Evolutionary conservation across 1,284 basidiomycete species (phyloP), one percentile per base, ranked within the genome.

Genomic region (Malassezia yamatoensis): DNA sequence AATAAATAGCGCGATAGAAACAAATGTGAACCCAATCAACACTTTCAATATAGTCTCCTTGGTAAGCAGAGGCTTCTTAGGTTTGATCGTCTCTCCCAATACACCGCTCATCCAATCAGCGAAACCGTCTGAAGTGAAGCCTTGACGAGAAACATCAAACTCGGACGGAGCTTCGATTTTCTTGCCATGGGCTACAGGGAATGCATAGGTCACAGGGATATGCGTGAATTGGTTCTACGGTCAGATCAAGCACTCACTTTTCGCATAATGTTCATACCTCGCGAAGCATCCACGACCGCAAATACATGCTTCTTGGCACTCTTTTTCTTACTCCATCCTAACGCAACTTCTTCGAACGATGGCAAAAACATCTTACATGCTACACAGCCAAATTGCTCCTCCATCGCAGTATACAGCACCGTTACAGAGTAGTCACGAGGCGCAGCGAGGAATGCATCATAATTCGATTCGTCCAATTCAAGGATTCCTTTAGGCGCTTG

Each of bases 81-180:
- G 48, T 38, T 38, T 54, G 37, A 71, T 42, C 13, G 55, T 53
- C 20, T 52, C 54, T 35, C 64, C 63, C 24, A 73, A 37, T 4
- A 40, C 16, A 11, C n/a, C 32, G 15, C 35, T 20, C 21, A 58
- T 39, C 12, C 12, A 42, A 5, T 52, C 46, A 2, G 55, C 45
- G 16, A 58, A 42, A 20, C 35, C 35, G n/a, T 58, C 55, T 16
- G 50, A 11, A 11, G 11, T n/a, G 24, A 47, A 49, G 11, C 55
- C 55, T 4, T 52, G 38, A 5, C 45, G 13, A 6, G 45, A 2
- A 15, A 41, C 43, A 42, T 57, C 54, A 36, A 41, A 57, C 8
- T 52, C 50, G 18, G n/a, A 16, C 1, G 47, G 48, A 5, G 37
- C 35, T 11, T 18, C 24, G 13, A 32, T 34, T 6, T 21, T 33